Percentiles rank a stretch among this genome's conserved stretches.
Conservation (phyloP, 176 grass and related monocot species). For the Avena insularis region DNA sequence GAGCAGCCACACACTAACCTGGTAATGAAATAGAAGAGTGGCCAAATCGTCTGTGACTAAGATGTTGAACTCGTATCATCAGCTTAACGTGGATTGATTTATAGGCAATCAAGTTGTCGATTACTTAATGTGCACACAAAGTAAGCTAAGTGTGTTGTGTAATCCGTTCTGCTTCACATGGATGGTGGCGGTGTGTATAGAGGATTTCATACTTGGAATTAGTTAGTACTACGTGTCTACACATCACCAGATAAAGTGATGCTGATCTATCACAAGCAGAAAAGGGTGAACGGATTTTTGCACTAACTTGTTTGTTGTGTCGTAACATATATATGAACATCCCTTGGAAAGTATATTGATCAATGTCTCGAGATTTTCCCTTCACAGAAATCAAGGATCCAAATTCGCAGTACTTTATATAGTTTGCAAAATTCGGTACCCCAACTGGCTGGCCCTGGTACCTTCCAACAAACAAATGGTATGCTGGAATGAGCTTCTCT, state of each 20-base stretch:
- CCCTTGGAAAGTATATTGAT: too few relatives aligned
- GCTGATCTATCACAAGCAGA: not conserved
- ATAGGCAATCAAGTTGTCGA: not conserved
- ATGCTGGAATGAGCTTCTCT: slow-evolving; percentile 70
- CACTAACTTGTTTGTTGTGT: not conserved
- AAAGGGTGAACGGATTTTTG: not conserved
- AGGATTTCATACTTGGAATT: not conserved
- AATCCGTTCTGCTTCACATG: not conserved
- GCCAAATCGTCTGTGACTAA: not conserved
- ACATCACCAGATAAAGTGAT: slow-evolving; percentile 1
- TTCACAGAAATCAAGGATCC: too few relatives aligned
- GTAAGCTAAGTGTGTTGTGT: not conserved
- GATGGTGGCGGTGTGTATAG: not conserved
- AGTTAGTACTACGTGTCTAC: not conserved
- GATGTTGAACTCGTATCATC: not conserved
- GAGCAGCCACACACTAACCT: not conserved
- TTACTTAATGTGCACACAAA: slow-evolving; percentile 20
- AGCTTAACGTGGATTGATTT: not conserved
- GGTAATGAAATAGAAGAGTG: not conserved
- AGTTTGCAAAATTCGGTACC: slow-evolving; percentile 49
- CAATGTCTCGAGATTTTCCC: too few relatives aligned
- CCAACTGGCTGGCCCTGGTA: slow-evolving; percentile 58
- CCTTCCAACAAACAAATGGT: slow-evolving; percentile 74
- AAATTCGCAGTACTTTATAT: slow-evolving; percentile 75
- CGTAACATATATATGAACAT: not conserved